phyloP scores from a whole-genome alignment of 306 rosid genomes.

The Prunus mume region DNA sequence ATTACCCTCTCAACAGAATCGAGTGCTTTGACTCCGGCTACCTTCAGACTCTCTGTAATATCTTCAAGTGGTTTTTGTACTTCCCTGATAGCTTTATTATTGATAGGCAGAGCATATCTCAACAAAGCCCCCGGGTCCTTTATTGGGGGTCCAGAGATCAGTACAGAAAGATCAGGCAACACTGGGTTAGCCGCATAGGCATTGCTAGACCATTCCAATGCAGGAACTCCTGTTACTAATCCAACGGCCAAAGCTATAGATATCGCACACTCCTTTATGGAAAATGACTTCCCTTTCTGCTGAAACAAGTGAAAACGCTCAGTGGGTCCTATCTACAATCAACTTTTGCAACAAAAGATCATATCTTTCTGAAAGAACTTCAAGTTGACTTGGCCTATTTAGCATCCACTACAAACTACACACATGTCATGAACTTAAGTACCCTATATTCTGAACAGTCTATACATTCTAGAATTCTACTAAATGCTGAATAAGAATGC shows the following conservation, averaged over 20 bases:
- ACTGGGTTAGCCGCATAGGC: conserved; percentile 66
- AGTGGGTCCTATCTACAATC: background rate
- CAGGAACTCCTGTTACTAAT: conserved; percentile 79
- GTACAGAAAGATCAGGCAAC: conserved; percentile 69
- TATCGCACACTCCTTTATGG: conserved; percentile 69
- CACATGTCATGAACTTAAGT: background rate
- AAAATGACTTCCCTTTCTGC: conserved; percentile 58
- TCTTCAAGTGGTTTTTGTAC: conserved; percentile 97
- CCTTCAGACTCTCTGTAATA: conserved; percentile 83
- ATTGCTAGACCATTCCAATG: conserved; percentile 43
- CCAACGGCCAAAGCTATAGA: conserved; percentile 77
- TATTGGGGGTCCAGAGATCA: conserved; percentile 94
- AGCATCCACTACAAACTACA: no score
- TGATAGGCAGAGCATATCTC: conserved; percentile 88
- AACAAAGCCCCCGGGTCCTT: conserved; percentile 93
- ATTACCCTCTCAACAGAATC: conserved; percentile 93
- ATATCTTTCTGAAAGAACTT: background rate
- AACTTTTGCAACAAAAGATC: background rate
- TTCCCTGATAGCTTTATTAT: conserved; percentile 93
- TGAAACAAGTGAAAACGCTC: conserved; percentile 19
- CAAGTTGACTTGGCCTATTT: background rate
- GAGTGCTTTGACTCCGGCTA: conserved; percentile 83
- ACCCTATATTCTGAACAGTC: background rate
- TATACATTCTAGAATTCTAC: background rate
- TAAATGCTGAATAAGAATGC: background rate